phyloP scores from a whole-genome alignment of 1,284 basidiomycete species.

The Sanghuangporus sanghuang region DNA sequence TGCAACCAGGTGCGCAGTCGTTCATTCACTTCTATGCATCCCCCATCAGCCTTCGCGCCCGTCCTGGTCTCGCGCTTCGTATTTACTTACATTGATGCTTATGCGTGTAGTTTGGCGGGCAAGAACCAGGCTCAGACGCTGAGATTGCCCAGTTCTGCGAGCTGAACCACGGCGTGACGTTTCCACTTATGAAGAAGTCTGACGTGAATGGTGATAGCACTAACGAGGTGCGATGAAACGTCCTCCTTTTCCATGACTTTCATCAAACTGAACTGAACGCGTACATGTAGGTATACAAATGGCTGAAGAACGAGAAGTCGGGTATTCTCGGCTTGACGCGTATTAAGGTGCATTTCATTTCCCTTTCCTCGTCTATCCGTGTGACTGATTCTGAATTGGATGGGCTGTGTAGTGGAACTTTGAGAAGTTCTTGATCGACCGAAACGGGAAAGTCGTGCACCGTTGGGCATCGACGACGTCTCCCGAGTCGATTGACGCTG shows the following conservation, averaged over 20 bases:
- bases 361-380: neutral
- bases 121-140: slow-evolving; percentile 72
- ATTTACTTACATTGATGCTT: neutral
- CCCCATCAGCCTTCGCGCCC: neutral
- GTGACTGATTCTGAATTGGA: neutral
- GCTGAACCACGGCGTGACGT: slow-evolving; percentile 77
- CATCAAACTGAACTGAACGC: slow-evolving; percentile 24
- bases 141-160: slow-evolving; percentile 65
- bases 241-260: neutral
- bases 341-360: slow-evolving; percentile 58
- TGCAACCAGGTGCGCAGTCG: slow-evolving; percentile 77
- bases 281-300: slow-evolving; percentile 77
- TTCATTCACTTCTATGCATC: neutral
- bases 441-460: slow-evolving; percentile 68
- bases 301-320: slow-evolving; percentile 76
- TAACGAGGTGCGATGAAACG: slow-evolving; percentile 22
- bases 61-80: neutral
- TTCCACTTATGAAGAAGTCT: slow-evolving; percentile 85
- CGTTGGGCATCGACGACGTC: slow-evolving; percentile 80
- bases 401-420: slow-evolving; percentile 62
- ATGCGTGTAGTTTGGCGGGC: slow-evolving; percentile 57
- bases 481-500: slow-evolving; percentile 60
- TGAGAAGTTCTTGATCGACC: slow-evolving; percentile 70
- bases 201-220: slow-evolving; percentile 81
- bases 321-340: slow-evolving; percentile 69